Conservation (phyloP, 805 yeast species). For the Ogataea parapolymorpha region DNA sequence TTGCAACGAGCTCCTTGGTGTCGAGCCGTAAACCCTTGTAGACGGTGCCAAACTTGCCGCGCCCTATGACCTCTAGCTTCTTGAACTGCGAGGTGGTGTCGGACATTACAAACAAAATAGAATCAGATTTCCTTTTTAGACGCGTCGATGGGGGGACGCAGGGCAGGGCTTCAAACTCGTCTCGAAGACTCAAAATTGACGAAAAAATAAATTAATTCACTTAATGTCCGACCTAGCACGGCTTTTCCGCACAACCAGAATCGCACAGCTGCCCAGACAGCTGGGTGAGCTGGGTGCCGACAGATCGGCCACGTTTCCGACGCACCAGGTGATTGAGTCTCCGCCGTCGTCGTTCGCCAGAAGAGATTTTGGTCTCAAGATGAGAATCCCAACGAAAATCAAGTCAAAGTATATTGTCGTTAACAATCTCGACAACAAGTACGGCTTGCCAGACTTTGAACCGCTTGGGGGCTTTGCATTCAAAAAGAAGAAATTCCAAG, state of each 20-base stretch:
- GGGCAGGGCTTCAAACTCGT: conserved; percentile 1
- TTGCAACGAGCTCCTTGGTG: conserved; percentile 81
- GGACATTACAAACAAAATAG: conserved; percentile 5
- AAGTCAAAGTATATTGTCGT: conserved; percentile 57
- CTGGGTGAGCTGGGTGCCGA: conserved; percentile 27
- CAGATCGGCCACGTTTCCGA: conserved; percentile 42
- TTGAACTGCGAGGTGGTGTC: conserved; percentile 41
- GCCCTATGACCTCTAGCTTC: conserved; percentile 87
- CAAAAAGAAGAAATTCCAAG: conserved; percentile 65
- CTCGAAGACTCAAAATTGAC: background rate
- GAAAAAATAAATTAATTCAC: conserved; percentile 18
- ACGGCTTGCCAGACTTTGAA: conserved; percentile 70
- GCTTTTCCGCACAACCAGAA: conserved; percentile 29
- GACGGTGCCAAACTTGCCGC: conserved; percentile 96
- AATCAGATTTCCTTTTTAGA: background rate
- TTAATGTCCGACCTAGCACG: conserved; percentile 27
- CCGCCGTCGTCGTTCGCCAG: conserved; percentile 59
- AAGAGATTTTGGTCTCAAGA: conserved; percentile 76
- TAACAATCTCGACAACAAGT: conserved; percentile 64
- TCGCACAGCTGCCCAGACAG: conserved; percentile 34
- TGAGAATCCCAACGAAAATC: conserved; percentile 60
- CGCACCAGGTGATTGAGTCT: conserved; percentile 71
- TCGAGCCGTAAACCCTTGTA: conserved; percentile 76
- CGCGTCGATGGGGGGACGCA: conserved; percentile 6
- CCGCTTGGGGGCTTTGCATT: conserved; percentile 56